Conservation (phyloP, 305 asterid species). For the Plantago coronopus region DNA sequence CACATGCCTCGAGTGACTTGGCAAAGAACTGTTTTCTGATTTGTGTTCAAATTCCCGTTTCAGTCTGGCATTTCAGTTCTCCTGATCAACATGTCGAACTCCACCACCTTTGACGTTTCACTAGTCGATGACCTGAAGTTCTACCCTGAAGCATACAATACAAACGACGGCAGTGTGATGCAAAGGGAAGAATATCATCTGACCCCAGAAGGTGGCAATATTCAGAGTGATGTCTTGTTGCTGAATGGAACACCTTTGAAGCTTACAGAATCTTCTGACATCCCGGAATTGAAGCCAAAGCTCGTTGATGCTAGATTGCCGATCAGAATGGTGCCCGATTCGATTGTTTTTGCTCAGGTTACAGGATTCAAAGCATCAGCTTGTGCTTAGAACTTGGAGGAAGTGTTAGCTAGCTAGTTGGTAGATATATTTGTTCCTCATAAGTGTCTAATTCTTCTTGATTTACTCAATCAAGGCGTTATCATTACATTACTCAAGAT, state of each 20-base stretch:
- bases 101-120: constrained; percentile 43
- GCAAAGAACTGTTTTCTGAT: background rate
- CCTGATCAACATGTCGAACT: constrained; percentile 71
- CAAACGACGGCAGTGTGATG: background rate
- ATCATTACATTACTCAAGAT: too few relatives aligned
- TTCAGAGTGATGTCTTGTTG: constrained; percentile 57
- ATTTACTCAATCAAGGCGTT: constrained; percentile 2
- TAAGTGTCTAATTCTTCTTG: background rate
- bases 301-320: constrained; percentile 43
- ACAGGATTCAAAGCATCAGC: constrained; percentile 61
- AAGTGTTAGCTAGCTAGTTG: background rate
- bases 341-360: constrained; percentile 45
- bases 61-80: constrained; percentile 44
- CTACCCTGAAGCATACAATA: constrained; percentile 1
- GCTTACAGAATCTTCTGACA: constrained; percentile 49
- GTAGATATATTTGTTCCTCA: background rate
- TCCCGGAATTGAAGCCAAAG: constrained; percentile 48
- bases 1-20: too few relatives aligned
- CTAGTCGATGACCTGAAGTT: constrained; percentile 33
- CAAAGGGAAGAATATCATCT: constrained; percentile 71
- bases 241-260: constrained; percentile 58
- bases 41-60: background rate
- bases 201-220: constrained; percentile 59
- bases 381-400: constrained; percentile 46
- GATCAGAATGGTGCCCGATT: constrained; percentile 40